phyloP scores from a whole-genome alignment of 1,284 basidiomycete genomes.

The Fomes fomentarius region DNA sequence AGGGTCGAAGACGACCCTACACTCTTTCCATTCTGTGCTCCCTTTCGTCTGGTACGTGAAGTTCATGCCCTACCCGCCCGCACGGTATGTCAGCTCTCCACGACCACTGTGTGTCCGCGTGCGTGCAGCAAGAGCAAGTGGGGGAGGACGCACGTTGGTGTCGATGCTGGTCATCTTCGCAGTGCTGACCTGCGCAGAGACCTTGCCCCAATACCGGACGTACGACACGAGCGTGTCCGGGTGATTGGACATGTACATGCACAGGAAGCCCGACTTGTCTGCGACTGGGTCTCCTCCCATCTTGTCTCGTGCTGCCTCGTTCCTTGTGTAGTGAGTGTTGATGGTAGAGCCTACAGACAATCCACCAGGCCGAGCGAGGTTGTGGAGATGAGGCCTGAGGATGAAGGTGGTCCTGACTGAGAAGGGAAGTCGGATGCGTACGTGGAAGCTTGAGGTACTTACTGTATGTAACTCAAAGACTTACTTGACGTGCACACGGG shows the following conservation, averaged over 20 bases:
- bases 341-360: no score
- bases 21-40: constrained; percentile 44
- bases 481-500: no score
- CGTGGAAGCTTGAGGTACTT: not conserved
- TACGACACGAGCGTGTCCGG: constrained; percentile 81
- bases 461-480: no score
- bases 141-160: constrained; percentile 48
- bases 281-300: constrained; percentile 70
- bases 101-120: no score
- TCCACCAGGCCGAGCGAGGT: no score
- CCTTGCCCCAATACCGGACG: constrained; percentile 73
- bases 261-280: constrained; percentile 73
- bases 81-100: not conserved
- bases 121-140: not conserved
- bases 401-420: not conserved
- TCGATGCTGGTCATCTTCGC: constrained; percentile 72
- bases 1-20: constrained; percentile 65
- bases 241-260: constrained; percentile 83
- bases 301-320: no score
- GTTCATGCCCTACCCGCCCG: constrained; percentile 61
- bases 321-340: no score
- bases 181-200: constrained; percentile 52
- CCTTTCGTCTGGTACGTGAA: constrained; percentile 60
- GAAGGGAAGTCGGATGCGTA: not conserved
- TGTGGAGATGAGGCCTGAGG: not conserved